Percentiles rank a stretch among this genome's conserved stretches.
These are phyloP conservation scores for Fusarium dlaminii DNA, from an alignment of 2,329 filamentous ascomycete genomes.

Conservation along the genomic window DNA sequence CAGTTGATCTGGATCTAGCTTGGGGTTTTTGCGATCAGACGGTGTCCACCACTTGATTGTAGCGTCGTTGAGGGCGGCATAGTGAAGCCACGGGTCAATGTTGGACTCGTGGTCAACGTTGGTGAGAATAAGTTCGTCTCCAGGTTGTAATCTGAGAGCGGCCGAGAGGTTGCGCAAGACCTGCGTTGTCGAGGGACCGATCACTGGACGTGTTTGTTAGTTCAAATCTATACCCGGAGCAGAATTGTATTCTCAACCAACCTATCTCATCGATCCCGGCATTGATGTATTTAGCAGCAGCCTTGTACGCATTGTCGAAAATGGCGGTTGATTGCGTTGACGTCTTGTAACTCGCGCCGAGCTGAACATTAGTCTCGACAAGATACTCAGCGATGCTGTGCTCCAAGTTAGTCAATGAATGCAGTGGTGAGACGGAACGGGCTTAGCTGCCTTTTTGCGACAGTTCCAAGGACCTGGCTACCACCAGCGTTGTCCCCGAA, in stretches of 20 bases:
- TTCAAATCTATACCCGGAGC: not conserved
- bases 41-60: not conserved
- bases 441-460: not conserved
- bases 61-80: not conserved
- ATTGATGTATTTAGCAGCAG: not conserved
- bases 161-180: not conserved
- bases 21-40: not conserved
- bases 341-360: not conserved
- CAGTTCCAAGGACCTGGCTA: not conserved
- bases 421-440: not conserved
- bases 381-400: not conserved
- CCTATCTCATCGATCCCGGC: not conserved
- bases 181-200: not conserved
- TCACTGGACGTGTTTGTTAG: not conserved
- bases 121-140: not conserved
- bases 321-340: not conserved
- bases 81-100: not conserved
- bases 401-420: not conserved
- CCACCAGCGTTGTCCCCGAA: slow-evolving; percentile 1
- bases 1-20: not conserved
- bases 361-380: not conserved
- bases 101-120: not conserved
- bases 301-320: not conserved
- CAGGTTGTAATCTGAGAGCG: not conserved
- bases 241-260: not conserved